These are phyloP conservation scores for Tetrapyrgos nigripes DNA, from an alignment of 1,284 basidiomycete genomes.

Conservation along the genomic window DNA sequence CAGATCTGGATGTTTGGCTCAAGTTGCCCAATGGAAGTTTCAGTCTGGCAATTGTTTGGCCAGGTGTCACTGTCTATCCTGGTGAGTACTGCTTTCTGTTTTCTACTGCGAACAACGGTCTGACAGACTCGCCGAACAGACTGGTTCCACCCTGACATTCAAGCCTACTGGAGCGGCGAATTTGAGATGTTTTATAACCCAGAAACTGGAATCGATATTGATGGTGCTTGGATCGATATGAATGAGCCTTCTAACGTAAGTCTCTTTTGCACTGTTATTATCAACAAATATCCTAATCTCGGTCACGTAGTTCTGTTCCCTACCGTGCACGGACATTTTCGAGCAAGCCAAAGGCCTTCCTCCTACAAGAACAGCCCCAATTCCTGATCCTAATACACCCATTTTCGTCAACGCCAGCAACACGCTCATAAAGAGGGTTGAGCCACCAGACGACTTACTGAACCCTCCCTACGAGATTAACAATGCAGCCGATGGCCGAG, in stretches of 20 bases:
- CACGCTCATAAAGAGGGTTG: constrained; percentile 14
- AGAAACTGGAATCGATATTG: constrained; percentile 63
- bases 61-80: constrained; percentile 69
- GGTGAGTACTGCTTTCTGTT: constrained; percentile 38
- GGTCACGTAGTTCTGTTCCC: constrained; percentile 58
- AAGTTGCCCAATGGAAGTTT: constrained; percentile 67
- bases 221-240: constrained; percentile 79
- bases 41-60: constrained; percentile 73
- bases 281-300: constrained; percentile 1
- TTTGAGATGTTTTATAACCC: constrained; percentile 66
- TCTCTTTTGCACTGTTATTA: constrained; percentile 1
- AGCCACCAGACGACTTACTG: constrained; percentile 49
- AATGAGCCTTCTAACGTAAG: constrained; percentile 70
- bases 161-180: constrained; percentile 68
- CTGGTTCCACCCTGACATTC: constrained; percentile 67
- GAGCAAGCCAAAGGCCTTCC: constrained; percentile 61
- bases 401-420: constrained; percentile 49
- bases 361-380: constrained; percentile 52
- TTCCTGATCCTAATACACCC: constrained; percentile 57
- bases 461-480: constrained; percentile 65
- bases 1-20: constrained; percentile 61
- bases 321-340: constrained; percentile 64
- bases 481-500: constrained; percentile 52
- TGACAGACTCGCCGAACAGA: constrained; percentile 42
- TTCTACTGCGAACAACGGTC: not conserved